A percentile compares a stretch with the other conserved stretches of the same genome.
Conservation (phyloP, 2,329 filamentous ascomycete genomes). For the Aschersonia sp. region DNA sequence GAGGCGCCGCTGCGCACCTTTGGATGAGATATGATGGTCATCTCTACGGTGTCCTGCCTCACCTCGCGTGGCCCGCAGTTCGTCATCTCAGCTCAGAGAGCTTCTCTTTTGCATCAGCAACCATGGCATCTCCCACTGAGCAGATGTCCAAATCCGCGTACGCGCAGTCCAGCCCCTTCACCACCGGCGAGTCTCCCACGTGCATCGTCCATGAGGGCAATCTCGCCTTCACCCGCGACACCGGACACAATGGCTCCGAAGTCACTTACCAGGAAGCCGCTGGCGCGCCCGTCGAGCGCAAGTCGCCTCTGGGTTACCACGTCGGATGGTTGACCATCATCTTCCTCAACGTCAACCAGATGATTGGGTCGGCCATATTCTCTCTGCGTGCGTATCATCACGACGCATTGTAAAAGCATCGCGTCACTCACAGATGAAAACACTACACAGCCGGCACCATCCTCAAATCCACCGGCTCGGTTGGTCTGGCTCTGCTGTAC, state of each 20-base stretch:
- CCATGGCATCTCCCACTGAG: too few species aligned
- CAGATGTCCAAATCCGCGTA: neutral
- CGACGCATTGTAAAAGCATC: too few species aligned
- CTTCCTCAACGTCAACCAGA: conserved; percentile 46
- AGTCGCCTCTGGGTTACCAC: conserved; percentile 44
- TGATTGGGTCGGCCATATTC: conserved; percentile 51
- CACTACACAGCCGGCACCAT: conserved; percentile 20
- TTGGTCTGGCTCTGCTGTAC: conserved; percentile 48
- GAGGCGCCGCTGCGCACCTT: too few species aligned
- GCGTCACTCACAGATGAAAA: too few species aligned
- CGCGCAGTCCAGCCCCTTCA: neutral
- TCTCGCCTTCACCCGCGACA: conserved; percentile 24
- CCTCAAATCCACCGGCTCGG: conserved; percentile 43
- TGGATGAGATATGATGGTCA: too few species aligned
- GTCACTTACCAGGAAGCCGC: conserved; percentile 44
- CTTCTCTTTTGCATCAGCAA: too few species aligned
- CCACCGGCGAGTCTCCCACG: neutral
- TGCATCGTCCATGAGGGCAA: conserved; percentile 18
- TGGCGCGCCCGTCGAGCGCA: conserved; percentile 44
- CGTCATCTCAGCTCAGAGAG: too few species aligned
- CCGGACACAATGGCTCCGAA: conserved; percentile 32
- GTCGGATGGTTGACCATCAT: conserved; percentile 41
- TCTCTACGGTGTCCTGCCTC: too few species aligned
- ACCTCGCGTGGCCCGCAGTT: too few species aligned
- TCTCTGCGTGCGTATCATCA: conserved; percentile 39